A percentile compares a stretch with the other conserved stretches of the same genome.
These are phyloP conservation scores for Pseudoscleropodium purum DNA, from an alignment of 225 moss, liverwort and hornwort species.

Conservation along the genomic window DNA sequence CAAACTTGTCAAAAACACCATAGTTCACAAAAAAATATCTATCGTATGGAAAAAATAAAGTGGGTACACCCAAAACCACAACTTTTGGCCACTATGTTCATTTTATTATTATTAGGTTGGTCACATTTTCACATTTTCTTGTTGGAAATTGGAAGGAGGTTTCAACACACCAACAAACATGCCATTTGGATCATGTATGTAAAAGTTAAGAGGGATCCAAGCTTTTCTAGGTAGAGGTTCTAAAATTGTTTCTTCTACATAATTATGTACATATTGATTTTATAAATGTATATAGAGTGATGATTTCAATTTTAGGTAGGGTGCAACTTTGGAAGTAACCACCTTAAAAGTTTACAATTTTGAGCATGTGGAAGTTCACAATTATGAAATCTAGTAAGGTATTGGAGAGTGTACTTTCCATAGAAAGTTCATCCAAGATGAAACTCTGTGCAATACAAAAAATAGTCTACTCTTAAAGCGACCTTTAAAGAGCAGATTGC, in stretches of 20 bases:
- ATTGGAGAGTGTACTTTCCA: neutral
- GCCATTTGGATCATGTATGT: rapidly evolving
- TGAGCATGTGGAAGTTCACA: too few species aligned
- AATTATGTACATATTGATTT: neutral
- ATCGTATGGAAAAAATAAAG: neutral
- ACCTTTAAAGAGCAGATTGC: too few species aligned
- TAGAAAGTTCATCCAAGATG: neutral
- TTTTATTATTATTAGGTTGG: neutral
- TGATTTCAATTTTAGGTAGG: rapidly evolving
- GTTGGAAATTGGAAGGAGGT: neutral
- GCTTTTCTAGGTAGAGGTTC: too few species aligned
- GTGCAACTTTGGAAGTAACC: rapidly evolving
- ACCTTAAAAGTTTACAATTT: neutral
- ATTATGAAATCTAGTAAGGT: neutral
- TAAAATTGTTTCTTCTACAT: neutral
- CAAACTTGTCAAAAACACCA: neutral
- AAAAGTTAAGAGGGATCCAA: neutral
- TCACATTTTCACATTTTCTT: neutral
- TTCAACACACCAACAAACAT: rapidly evolving
- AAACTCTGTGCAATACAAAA: neutral
- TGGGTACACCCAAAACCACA: rapidly evolving
- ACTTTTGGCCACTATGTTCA: rapidly evolving
- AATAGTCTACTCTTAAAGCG: too few species aligned
- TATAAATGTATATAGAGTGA: neutral
- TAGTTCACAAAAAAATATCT: neutral